Base-by-base conservation (phyloP, 176 grass and related monocot species). In the Rhynchospora tenuis region DNA sequence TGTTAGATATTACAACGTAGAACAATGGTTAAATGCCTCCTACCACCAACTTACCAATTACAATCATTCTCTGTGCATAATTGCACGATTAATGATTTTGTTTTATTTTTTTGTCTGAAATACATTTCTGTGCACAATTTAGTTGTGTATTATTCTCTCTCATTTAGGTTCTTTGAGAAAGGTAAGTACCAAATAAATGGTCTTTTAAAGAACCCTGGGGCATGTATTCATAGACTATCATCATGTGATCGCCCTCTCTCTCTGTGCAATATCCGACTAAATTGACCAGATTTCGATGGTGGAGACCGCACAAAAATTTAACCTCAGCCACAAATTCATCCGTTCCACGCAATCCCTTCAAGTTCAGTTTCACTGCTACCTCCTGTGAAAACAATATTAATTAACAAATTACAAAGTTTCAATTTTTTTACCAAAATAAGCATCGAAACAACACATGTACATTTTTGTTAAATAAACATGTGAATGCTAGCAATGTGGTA, bases 311-410 rank as follows among this genome's bases (percentile, higher is more conserved):
- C 42, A 98, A 87, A 87, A 87, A 93, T 47, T 86, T 58, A 43
- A 98, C 95, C 79, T 92, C 95, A 50, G 64, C 87, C 12, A 93
- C 79, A 80, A 98, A 98, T 63, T 94, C 92, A 9, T 76, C 85
- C 68, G 91, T 93, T 81, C 93, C 95, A 71, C 95, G 89, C 78
- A 93, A 88, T 2, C 95, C 92, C 58, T 98, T 94, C 87, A 83
- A 93, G 92, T 98, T 92, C 51, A 95, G 84, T 85, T 98, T 98
- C 78, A 98, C 90, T 58, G 83, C 88, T 79, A 98, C 91, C 19
- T 76, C 81, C 95, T 98, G 62, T 54, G 3, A 31, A 69, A n/a
- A 33, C 47, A 84, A 62, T 55, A 44, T 42, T 2, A 44, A 69
- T 1, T 19, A 44, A n/a, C 4, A 43, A n/a, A 28, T 54, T 54